Conservation (phyloP, 805 yeast species). For the Candida quercuum region DNA sequence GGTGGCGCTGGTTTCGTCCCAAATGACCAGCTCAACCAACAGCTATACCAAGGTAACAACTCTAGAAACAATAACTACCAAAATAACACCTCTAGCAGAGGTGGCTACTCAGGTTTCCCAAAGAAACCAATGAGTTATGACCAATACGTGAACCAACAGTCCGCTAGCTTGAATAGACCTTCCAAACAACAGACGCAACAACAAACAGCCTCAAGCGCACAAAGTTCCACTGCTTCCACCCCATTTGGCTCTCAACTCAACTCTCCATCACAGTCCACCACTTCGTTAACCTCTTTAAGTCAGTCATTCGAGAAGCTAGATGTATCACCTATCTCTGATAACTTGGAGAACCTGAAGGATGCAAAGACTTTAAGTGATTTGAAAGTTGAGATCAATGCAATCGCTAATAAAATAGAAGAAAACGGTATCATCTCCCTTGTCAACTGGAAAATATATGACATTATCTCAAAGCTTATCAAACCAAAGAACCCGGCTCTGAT, state of each 20-base stretch:
- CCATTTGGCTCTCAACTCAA: slow-evolving; percentile 20
- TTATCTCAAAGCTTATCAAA: slow-evolving; percentile 60
- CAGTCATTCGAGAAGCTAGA: slow-evolving; percentile 64
- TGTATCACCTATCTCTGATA: slow-evolving; percentile 59
- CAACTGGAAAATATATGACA: slow-evolving; percentile 63
- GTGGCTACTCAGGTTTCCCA: slow-evolving; percentile 12
- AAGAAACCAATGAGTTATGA: slow-evolving; percentile 21
- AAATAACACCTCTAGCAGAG: slow-evolving; percentile 4
- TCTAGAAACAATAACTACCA: slow-evolving; percentile 1
- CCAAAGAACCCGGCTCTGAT: slow-evolving; percentile 68
- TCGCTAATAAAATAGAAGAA: slow-evolving; percentile 43
- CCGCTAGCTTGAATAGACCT: slow-evolving; percentile 8
- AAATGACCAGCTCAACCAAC: slow-evolving; percentile 2
- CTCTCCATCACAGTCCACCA: slow-evolving; percentile 52
- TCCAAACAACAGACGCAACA: slow-evolving; percentile 13
- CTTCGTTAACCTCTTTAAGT: slow-evolving; percentile 68
- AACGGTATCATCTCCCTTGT: slow-evolving; percentile 43
- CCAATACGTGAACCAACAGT: slow-evolving; percentile 17
- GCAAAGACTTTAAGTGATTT: slow-evolving; percentile 30
- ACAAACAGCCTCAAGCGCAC: slow-evolving; percentile 7
- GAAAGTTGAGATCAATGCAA: slow-evolving; percentile 26
- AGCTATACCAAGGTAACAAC: no score
- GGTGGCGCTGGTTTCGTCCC: slow-evolving; percentile 11
- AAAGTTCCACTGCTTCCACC: slow-evolving; percentile 17
- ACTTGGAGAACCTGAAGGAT: slow-evolving; percentile 45